Base-by-base conservation (phyloP, 1,284 basidiomycete genomes). In the Ustilago tritici region DNA sequence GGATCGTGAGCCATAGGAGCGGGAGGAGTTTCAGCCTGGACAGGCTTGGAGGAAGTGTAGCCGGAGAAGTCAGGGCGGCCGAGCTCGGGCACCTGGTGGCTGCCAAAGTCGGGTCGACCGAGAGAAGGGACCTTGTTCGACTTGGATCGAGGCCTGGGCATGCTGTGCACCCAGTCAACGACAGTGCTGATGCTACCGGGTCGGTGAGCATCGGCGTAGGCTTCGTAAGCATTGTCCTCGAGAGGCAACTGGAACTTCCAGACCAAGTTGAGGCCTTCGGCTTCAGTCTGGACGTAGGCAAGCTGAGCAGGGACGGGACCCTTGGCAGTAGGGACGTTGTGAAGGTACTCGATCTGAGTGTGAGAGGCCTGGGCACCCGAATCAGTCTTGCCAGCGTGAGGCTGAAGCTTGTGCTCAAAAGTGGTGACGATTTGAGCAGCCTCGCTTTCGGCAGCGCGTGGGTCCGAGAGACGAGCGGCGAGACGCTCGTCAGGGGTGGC, bases 201-300 rank as follows among this genome's bases (percentile, higher is more conserved):
- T 7, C 62, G 66, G 57, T 66, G 65, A 34, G 79, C 80, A 55
- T 82, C 80, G 47, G 81, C 78, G 28, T 79, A 82, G 9, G 75
- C 76, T 67, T 82, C 78, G 65, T 82, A 82, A 14, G 66, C 67
- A 41, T 82, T 82, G 68, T 80, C 75, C 43, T 82, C 74, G 38
- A 82, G 77, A 34, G 78, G 71, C 19, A 82, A 72, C 50, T 81
- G 77, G 62, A 82, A 75, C 58, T 75, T 75, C 78, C 80, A 82
- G 28, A 78, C 76, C 11, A 82, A 62, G 46, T 77, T 70, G 54
- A 82, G 70, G 11, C 61, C 67, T 11, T 72, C 75, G 23, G 41
- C 58, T 36, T 67, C 68, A 38, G 70, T 59, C 60, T 82, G 80
- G 36, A 81, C 69, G 64, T 82, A 82, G 19, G 70, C 77, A n/a